Evolutionary conservation across 1,139 yeast genomes (phyloP).

Genomic region (Maudiozyma humilis): DNA sequence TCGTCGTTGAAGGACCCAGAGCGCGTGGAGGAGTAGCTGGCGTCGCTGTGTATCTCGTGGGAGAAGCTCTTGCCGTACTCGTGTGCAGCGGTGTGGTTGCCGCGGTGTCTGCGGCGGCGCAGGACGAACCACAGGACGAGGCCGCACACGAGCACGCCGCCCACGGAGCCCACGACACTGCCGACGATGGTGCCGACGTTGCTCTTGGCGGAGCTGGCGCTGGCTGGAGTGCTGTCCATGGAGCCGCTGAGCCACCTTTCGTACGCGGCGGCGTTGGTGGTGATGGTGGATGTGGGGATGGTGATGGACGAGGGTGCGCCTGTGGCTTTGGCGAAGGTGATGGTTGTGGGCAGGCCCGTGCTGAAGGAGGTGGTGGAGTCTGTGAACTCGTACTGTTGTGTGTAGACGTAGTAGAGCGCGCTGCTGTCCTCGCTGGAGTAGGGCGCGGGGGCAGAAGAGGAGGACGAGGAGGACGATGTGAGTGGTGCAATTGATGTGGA

Average conservation of each 20-base stretch:
- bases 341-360: slow-evolving; percentile 33
- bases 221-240: slow-evolving; percentile 1
- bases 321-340: slow-evolving; percentile 13
- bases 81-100: slow-evolving; percentile 10
- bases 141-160: slow-evolving; percentile 17
- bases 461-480: no score
- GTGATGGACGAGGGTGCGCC: not conserved
- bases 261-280: slow-evolving; percentile 30
- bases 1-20: not conserved
- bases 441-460: not conserved
- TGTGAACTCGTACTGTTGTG: slow-evolving; percentile 38
- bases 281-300: slow-evolving; percentile 26
- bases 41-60: not conserved
- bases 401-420: slow-evolving; percentile 22
- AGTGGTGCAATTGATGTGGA: no score
- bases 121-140: slow-evolving; percentile 14
- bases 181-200: slow-evolving; percentile 29
- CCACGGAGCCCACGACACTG: slow-evolving; percentile 26
- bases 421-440: not conserved
- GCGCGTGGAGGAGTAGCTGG: not conserved
- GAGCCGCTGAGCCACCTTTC: slow-evolving; percentile 20
- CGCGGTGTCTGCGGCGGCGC: slow-evolving; percentile 10
- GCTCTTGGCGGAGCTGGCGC: slow-evolving; percentile 6
- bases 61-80: slow-evolving; percentile 5
- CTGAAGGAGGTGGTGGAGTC: slow-evolving; percentile 34